Evolutionary conservation across 2,329 filamentous ascomycete genomes (phyloP), one percentile per base, ranked within the genome.

Genomic region (Ophiostoma sp.): DNA sequence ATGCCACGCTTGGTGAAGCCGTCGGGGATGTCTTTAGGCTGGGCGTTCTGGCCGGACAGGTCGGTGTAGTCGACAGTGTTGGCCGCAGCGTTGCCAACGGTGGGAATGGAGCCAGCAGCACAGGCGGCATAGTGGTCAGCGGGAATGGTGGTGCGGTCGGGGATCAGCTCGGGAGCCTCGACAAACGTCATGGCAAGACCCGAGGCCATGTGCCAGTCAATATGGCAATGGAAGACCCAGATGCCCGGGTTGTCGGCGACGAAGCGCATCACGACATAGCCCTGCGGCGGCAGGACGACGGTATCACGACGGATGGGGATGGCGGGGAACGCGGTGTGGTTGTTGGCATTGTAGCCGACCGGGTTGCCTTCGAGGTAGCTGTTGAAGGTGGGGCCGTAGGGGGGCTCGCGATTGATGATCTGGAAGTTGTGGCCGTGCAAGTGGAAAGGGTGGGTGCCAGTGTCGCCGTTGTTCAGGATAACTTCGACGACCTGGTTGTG

Each of bases 381-480:
- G 3, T 83, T 81, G 73, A 87, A 89, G 1, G 86, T 88, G 1
- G 82, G 80, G 6, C 88, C 87, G 0, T 80, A 84, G 0, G 88
- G 83, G 41, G 89, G 87, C 0, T 78, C 86, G 35, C 90, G 87
- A 73, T 85, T 82, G 48, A 92, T 77, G 4, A 89, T 82, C 78
- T 73, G 72, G 80, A 93, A 93, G 74, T 86, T 82, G 77, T 93
- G 90, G 0, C 91, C 91, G 80, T 95, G 93, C 0, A 96, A 77
- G 75, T 92, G 90, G 81, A 94, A 93, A 4, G 87, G 92, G 75
- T 93, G 90, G 10, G 87, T 88, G 60, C 91, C 81, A 72, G 83
- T 77, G 74, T 94, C 91, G 64, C 87, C 83, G 76, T 93, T 94
- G 81, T 93, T 92, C n/a, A 94, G 81, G 23, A 93, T 79, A 68